Percentiles rank a stretch among this genome's conserved stretches.
phyloP scores from a whole-genome alignment of 441 rosid species.

The Populus hybrid region DNA sequence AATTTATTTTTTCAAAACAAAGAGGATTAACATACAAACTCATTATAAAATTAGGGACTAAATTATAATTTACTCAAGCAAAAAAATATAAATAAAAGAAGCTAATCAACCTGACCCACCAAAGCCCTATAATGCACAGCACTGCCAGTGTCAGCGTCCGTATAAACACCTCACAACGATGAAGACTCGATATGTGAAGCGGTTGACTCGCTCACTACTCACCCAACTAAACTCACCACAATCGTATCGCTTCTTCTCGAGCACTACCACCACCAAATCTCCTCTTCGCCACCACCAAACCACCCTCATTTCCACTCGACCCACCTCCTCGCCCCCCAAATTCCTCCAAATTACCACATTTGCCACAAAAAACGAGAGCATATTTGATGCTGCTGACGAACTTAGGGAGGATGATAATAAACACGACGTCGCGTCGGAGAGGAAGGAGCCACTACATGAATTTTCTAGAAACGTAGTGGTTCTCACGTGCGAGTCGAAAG shows the following conservation, averaged over 20 bases:
- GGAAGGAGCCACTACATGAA: slow-evolving; percentile 56
- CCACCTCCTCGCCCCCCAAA: slow-evolving; percentile 4
- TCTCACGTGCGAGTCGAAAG: slow-evolving; percentile 66
- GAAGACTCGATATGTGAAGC: slow-evolving; percentile 25
- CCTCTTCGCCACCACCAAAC: slow-evolving; percentile 2
- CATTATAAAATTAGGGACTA: not conserved
- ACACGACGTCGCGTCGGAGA: slow-evolving; percentile 25
- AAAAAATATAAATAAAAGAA: no score
- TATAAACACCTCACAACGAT: not conserved
- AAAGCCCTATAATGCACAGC: not conserved
- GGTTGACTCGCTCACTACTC: slow-evolving; percentile 24
- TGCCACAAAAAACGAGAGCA: slow-evolving; percentile 55
- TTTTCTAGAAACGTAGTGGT: slow-evolving; percentile 58
- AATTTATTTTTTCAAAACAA: not conserved
- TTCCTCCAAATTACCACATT: slow-evolving; percentile 10
- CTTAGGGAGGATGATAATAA: slow-evolving; percentile 22
- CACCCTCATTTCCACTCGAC: not conserved
- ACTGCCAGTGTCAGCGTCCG: not conserved
- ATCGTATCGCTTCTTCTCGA: slow-evolving; percentile 16
- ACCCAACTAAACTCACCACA: slow-evolving; percentile 9
- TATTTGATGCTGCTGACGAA: slow-evolving; percentile 67
- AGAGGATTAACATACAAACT: not conserved
- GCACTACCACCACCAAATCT: not conserved
- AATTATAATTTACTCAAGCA: not conserved
- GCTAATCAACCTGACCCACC: not conserved